Evolutionary conservation across 345 rosid species (phyloP).

Genomic region (Pistacia integerrima): DNA sequence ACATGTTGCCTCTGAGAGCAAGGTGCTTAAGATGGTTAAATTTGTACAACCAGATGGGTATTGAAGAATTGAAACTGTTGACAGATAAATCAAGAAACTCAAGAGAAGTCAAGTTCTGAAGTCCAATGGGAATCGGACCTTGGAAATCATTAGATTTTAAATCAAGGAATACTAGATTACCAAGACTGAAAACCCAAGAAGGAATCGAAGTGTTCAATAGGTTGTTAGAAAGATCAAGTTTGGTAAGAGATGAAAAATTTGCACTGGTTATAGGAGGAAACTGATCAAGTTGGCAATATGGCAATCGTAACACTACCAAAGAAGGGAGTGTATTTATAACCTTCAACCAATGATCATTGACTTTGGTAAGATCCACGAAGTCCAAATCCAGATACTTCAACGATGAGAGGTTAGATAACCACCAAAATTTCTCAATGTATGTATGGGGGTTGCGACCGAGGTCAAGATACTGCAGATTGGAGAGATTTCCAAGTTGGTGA

Average conservation of each 20-base stretch:
- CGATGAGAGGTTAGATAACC: neutral
- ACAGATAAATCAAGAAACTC: neutral
- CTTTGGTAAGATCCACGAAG: neutral
- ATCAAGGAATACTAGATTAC: neutral
- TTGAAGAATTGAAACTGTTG: slow-evolving; percentile 12
- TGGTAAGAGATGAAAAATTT: neutral
- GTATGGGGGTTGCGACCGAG: neutral
- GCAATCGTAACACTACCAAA: neutral
- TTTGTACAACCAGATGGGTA: slow-evolving; percentile 10
- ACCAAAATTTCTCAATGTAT: neutral
- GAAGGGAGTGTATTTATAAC: neutral
- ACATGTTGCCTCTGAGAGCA: neutral
- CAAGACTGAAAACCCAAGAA: neutral
- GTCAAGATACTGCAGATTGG: slow-evolving; percentile 5
- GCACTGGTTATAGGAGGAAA: neutral
- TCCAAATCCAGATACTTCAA: slow-evolving; percentile 4
- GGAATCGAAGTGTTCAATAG: neutral
- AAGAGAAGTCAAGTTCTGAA: slow-evolving; percentile 16
- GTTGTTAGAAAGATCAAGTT: neutral
- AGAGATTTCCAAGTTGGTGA: slow-evolving; percentile 14
- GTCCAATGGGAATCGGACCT: neutral
- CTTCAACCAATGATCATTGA: neutral
- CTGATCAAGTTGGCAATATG: neutral
- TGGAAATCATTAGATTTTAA: neutral
- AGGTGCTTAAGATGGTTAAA: slow-evolving; percentile 12